Evolutionary conservation across 2,329 filamentous ascomycete species (phyloP), one percentile per base, ranked within the genome.

Genomic region (Penicillium occitanis): DNA sequence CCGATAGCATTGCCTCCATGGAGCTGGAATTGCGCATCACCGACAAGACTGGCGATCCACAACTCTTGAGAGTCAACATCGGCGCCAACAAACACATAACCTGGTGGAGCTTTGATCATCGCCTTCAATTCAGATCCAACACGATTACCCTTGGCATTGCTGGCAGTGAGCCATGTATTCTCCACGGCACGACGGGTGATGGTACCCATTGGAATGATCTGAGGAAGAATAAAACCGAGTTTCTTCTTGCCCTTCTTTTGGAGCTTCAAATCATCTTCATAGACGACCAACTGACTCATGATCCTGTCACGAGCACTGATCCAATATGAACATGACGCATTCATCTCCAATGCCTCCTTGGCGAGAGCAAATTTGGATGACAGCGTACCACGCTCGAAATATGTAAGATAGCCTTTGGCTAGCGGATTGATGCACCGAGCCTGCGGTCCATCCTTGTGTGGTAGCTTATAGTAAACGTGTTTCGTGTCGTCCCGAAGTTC

Each of bases 311-410:
- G 87, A 17, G 95, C 93, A 73, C 92, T 97, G 72, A 99, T 98
- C 95, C 96, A 99, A 78, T 99, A 99, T 0, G 94, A 98, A 76
- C 96, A 99, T 0, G 93, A 97, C 0, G 95, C 93, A 72, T 99
- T 99, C 95, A 99, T 99, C 72, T 98, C 91, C 51, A 99, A 82
- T 0, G 96, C 95, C 76, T 97, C 93, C 74, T 96, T 98, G 0
- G 95, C 95, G 73, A 97, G 94, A 0, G 88, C 77, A 73, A 90
- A 98, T 76, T 97, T 90, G 0, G 94, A 98, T 0, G 92, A 91
- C 2, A 99, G 81, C 0, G 86, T 91, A 0, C 93, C 94, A 42
- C 91, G 91, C 73, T 99, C 95, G 73, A 99, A 98, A 76, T 96
- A 97, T 61, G 88, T 78, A 66, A 97, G 82, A 72, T 98, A 99